Evolutionary conservation across 2,329 filamentous ascomycete species (phyloP).

Genomic region (Tolypocladium amazonense): DNA sequence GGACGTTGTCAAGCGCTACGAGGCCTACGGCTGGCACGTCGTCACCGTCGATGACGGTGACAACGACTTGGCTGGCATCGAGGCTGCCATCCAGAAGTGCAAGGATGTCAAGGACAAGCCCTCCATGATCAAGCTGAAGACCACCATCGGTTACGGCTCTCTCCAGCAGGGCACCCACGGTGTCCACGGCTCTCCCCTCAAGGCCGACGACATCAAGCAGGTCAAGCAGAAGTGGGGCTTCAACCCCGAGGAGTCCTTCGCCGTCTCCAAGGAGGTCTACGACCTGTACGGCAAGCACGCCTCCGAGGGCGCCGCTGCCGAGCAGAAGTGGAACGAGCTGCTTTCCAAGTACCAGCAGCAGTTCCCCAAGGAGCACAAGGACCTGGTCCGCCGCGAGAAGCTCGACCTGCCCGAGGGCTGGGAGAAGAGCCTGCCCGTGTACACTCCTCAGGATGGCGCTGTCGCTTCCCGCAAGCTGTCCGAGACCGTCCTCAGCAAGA

Average conservation of each 20-base stretch:
- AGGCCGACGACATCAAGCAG: conserved; percentile 86
- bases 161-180: conserved; percentile 85
- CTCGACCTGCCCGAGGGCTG: conserved; percentile 88
- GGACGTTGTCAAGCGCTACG: conserved; percentile 89
- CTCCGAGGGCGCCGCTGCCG: conserved; percentile 73
- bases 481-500: conserved; percentile 82
- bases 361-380: conserved; percentile 68
- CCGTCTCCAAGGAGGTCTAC: conserved; percentile 89
- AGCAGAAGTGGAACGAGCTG: conserved; percentile 92
- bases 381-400: conserved; percentile 70
- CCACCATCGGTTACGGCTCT: conserved; percentile 95
- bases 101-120: conserved; percentile 93
- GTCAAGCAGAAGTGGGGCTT: conserved; percentile 95
- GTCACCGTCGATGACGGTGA: conserved; percentile 80
- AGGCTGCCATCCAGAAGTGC: conserved; percentile 76
- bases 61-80: conserved; percentile 76
- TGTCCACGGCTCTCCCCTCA: conserved; percentile 93
- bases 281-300: conserved; percentile 80
- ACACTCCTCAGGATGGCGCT: conserved; percentile 75
- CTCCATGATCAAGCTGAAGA: conserved; percentile 90
- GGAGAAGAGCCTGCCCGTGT: conserved; percentile 87
- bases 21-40: conserved; percentile 94
- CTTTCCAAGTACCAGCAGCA: conserved; percentile 75
- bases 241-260: conserved; percentile 87
- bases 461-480: conserved; percentile 94